Evolutionary conservation across 23 red algal species (phyloP).

Genomic region (Gracilaria vermiculophylla): DNA sequence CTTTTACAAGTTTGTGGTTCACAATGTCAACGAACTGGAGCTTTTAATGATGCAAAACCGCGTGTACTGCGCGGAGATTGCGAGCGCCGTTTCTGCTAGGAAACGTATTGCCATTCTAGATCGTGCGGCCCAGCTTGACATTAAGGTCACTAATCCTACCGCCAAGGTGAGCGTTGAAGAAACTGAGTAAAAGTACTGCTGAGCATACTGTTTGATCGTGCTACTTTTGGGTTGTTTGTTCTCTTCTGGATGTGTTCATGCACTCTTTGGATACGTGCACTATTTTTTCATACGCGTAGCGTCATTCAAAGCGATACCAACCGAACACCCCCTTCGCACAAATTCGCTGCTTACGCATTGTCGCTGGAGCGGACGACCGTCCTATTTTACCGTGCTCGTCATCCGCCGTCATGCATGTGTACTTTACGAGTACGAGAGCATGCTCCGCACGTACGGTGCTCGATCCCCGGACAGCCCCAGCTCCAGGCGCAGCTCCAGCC

Average conservation of each 20-base stretch:
- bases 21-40: conserved; percentile 90
- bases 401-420: too few relatives aligned
- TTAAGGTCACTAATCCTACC: conserved; percentile 87
- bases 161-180: conserved; percentile 74
- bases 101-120: conserved; percentile 89
- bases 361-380: too few relatives aligned
- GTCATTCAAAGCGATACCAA: too few relatives aligned
- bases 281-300: too few relatives aligned
- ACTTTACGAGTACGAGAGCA: not conserved
- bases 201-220: not conserved
- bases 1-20: conserved; percentile 93
- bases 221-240: not conserved
- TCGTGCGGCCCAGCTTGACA: conserved; percentile 84
- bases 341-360: too few relatives aligned
- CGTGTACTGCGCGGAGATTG: conserved; percentile 88
- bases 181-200: conserved; percentile 54
- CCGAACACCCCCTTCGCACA: too few relatives aligned
- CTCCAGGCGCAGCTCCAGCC: not conserved
- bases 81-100: conserved; percentile 72
- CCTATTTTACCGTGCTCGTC: too few relatives aligned
- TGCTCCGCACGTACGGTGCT: not conserved
- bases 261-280: not conserved
- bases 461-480: not conserved
- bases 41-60: conserved; percentile 95
- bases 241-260: not conserved